Conservation (phyloP, 257 asterid genomes). For the Ballota nigra region DNA sequence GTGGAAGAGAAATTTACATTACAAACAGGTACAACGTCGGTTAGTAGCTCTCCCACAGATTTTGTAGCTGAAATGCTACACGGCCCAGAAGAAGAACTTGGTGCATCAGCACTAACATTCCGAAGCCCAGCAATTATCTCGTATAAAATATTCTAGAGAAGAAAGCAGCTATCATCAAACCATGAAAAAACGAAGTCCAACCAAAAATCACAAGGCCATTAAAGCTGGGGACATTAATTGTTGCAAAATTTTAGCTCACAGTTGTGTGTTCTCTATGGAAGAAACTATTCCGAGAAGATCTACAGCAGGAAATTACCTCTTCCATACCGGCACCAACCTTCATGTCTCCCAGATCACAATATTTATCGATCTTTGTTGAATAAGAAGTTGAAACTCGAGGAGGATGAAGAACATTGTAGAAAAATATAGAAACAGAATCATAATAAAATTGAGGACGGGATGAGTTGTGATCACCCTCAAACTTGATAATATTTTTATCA, state of each 20-base stretch:
- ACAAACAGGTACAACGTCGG: conserved; percentile 64
- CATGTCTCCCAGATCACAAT: conserved; percentile 68
- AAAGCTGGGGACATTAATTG: neutral
- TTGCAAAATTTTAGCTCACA: neutral
- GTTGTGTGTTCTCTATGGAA: neutral
- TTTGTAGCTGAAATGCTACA: conserved; percentile 53
- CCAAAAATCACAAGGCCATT: neutral
- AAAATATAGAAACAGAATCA: conserved; percentile 88
- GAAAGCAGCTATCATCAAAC: conserved; percentile 22
- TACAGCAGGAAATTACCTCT: conserved; percentile 58
- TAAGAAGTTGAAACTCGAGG: conserved; percentile 60
- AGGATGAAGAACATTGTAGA: conserved; percentile 86
- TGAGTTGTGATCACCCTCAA: conserved; percentile 98
- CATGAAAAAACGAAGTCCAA: neutral
- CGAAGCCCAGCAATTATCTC: conserved; percentile 82
- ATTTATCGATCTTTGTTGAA: conserved; percentile 58
- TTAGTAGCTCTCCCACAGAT: conserved; percentile 68
- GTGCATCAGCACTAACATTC: conserved; percentile 59
- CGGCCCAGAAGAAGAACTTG: conserved; percentile 85
- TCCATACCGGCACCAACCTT: conserved; percentile 55
- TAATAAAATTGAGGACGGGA: conserved; percentile 89
- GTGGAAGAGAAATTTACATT: conserved; percentile 33
- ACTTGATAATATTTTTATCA: conserved; percentile 86
- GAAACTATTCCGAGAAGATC: neutral
- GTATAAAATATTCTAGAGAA: conserved; percentile 59